Conservation (phyloP, 2,329 filamentous ascomycete species). For the Phoma sp. region DNA sequence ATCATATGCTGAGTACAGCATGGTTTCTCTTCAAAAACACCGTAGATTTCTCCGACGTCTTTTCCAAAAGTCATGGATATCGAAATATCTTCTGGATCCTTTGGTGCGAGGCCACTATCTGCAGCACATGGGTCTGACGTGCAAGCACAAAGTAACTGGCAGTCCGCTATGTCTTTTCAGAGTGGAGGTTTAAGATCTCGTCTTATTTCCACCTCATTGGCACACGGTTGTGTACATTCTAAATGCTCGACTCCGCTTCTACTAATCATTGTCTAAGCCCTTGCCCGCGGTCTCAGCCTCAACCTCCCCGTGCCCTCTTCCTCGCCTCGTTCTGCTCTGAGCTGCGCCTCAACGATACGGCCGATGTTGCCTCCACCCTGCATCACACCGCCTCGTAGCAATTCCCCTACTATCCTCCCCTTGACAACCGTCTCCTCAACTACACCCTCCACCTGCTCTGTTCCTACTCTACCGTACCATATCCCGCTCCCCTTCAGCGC, state of each 20-base stretch:
- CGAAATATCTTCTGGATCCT: too few species aligned
- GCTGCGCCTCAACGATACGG: constrained; percentile 37
- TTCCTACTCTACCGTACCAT: constrained; percentile 83
- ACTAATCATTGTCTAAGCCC: background rate
- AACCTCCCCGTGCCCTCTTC: constrained; percentile 26
- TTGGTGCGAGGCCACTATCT: too few species aligned
- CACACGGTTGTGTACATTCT: too few species aligned
- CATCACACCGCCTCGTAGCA: constrained; percentile 74
- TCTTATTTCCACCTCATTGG: too few species aligned
- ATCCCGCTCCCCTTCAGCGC: constrained; percentile 74
- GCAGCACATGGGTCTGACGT: too few species aligned
- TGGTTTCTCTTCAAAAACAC: too few species aligned
- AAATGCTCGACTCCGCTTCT: background rate
- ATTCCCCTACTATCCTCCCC: constrained; percentile 72
- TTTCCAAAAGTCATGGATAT: too few species aligned
- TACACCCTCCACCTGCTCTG: constrained; percentile 77
- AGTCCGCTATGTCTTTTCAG: too few species aligned
- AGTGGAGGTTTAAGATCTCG: too few species aligned
- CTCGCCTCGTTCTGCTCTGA: constrained; percentile 42
- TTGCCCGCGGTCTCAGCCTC: constrained; percentile 32
- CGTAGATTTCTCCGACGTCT: too few species aligned
- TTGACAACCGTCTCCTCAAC: constrained; percentile 72
- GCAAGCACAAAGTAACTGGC: too few species aligned
- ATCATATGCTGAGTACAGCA: too few species aligned
- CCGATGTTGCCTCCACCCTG: constrained; percentile 35